Evolutionary conservation across 345 rosid genomes (phyloP).

Genomic region (Eucalyptus decipiens): DNA sequence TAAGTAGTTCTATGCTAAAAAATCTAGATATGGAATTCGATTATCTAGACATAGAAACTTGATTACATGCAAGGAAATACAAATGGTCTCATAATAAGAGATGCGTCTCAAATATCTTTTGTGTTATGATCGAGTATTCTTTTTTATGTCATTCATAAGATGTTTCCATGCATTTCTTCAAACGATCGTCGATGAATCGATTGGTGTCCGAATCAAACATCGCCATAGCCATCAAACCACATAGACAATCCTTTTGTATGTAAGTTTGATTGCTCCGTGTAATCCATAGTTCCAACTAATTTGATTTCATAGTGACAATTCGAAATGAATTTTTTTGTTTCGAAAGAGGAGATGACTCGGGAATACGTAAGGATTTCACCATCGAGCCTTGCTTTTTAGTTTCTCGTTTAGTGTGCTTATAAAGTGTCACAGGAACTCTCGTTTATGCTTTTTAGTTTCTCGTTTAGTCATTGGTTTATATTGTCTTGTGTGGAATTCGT

Average conservation of each 20-base stretch:
- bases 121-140: neutral
- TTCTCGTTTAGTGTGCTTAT: neutral
- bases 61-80: neutral
- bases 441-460: neutral
- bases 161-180: neutral
- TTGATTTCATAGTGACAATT: neutral
- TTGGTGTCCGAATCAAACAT: neutral
- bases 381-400: neutral
- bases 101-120: rapidly evolving
- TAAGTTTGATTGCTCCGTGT: neutral
- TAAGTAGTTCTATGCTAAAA: neutral
- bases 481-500: too few species aligned
- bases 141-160: neutral
- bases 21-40: neutral
- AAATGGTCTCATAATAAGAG: neutral
- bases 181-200: rapidly evolving
- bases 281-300: neutral
- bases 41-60: neutral
- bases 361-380: neutral
- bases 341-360: neutral
- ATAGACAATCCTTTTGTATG: neutral
- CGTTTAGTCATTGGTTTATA: too few species aligned
- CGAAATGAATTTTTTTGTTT: neutral
- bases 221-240: neutral
- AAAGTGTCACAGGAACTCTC: neutral